Base-by-base conservation (phyloP, 768 basidiomycete species). In the Termitomyces sp. region DNA sequence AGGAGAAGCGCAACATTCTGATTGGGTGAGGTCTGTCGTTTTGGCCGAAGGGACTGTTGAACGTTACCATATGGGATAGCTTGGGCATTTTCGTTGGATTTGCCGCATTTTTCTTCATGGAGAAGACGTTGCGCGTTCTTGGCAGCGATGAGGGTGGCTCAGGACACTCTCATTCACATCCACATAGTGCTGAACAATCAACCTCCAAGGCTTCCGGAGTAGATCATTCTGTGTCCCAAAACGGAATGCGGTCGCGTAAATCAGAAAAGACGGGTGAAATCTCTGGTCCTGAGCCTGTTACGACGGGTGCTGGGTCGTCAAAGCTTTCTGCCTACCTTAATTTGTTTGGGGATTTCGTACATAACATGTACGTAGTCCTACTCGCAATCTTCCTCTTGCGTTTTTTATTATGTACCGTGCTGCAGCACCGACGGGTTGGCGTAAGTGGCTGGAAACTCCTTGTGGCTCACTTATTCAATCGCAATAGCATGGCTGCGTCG, bases 281-380 rank as follows among this genome's bases (percentile, higher is more conserved):
- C 41, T 56, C 59, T 54, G 47, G 60, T 49, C 38, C 63, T 6
- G 67, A 69, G 36, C 62, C 68, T 52, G 63, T 62, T 32, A 67
- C 69, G 60, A 56, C 69, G 56, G 68, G 69, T 16, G 74, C 74
- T 54, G 82, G 85, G 30, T 83, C 90, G 18, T 88, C 92, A 41
- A 92, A 90, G 71, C 74, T 94, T 53, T 94, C 93, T 18, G 94
- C 94, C 14, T 95, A 94, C 71, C 80, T 96, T 52, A 96, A 96
- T 72, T 77, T 95, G 54, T 93, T 94, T 68, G 93, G 92, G 44
- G 93, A 94, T 69, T 94, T 95, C 68, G 91, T 92, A 49, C 93
- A 96, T 68, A 95, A 96, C 69, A 94, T 96, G 90, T 91, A 66
- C 70, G 82, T 65, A 50, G 26, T 41, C 26, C 60, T 61, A 53